Evolutionary conservation across 768 basidiomycete genomes (phyloP), one percentile per base, ranked within the genome.

Genomic region (Galerina marginata): DNA sequence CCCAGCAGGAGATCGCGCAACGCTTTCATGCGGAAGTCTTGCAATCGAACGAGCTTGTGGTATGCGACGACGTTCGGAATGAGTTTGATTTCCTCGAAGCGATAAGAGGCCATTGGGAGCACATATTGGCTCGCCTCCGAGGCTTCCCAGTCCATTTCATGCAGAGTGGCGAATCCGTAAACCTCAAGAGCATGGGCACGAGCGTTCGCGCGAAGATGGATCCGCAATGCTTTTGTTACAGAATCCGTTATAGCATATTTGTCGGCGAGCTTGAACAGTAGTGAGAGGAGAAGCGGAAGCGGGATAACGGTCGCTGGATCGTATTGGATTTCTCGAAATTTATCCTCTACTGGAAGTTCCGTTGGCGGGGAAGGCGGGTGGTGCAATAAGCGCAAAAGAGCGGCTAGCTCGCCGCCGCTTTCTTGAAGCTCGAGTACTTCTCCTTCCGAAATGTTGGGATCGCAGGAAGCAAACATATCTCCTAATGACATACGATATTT

Each of bases 401-500:
- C 73, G 48, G 76, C 72, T 10, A 91, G 71, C 25, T 76, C 72
- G 16, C 76, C 72, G 16, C 82, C 76, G 11, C 80, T 70, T 69
- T 91, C 90, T 54, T 84, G 76, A 25, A 91, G 69, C 60, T 86
- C 84, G 12, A 90, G 72, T 29, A 59, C 48, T 38, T 72, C 73
- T 48, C 63, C 61, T 37, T 58, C 59, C 29, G 55, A 56, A 46
- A 66, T 58, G 56, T 64, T 54, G 15, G 61, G 58, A 52, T 85
- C 81, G 61, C 88, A 89, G 61, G 82, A 82, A 25, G 77, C 73
- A 69, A 91, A 90, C 90, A 91, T 91, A 67, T 88, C 81, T 26
- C 81, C 89, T 90, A 69, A 26, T 46, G 55, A 48, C 10, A 43
- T 36, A 46, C 49, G 20, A 56, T 43, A 16, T 51, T 51, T 52